These are phyloP conservation scores for Acer yangbiense DNA, from an alignment of 345 rosid genomes.

Conservation along the genomic window DNA sequence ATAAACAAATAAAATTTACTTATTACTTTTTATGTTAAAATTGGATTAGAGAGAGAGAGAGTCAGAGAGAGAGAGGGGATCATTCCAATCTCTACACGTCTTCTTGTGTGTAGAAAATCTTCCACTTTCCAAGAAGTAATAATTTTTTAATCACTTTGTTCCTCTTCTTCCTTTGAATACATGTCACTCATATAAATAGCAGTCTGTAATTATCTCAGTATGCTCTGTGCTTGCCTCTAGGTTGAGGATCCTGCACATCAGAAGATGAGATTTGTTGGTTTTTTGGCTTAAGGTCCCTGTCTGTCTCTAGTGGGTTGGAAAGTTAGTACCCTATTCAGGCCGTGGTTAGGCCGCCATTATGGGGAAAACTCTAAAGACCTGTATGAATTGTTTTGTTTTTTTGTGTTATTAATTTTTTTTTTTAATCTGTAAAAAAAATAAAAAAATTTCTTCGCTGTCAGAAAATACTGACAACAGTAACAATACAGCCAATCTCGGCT, in stretches of 20 bases:
- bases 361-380: no score
- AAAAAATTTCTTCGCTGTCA: constrained; percentile 17
- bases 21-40: neutral
- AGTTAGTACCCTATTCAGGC: no score
- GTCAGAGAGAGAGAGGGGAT: constrained; percentile 9
- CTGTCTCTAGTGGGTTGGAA: no score
- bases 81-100: constrained; percentile 45
- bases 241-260: no score
- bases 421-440: no score
- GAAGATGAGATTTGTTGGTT: no score
- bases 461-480: constrained; percentile 32
- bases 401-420: neutral
- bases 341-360: no score
- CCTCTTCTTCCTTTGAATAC: no score
- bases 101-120: constrained; percentile 35
- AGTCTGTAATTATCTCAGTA: no score
- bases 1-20: neutral
- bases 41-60: constrained; percentile 18
- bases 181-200: no score
- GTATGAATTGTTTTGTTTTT: constrained; percentile 28
- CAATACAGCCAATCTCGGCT: neutral
- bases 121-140: constrained; percentile 49
- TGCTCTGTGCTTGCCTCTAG: no score
- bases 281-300: no score
- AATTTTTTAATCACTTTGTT: constrained; percentile 34